These are phyloP conservation scores for Diplocarpon rosae DNA, from an alignment of 2,329 filamentous ascomycete species.

Conservation along the genomic window DNA sequence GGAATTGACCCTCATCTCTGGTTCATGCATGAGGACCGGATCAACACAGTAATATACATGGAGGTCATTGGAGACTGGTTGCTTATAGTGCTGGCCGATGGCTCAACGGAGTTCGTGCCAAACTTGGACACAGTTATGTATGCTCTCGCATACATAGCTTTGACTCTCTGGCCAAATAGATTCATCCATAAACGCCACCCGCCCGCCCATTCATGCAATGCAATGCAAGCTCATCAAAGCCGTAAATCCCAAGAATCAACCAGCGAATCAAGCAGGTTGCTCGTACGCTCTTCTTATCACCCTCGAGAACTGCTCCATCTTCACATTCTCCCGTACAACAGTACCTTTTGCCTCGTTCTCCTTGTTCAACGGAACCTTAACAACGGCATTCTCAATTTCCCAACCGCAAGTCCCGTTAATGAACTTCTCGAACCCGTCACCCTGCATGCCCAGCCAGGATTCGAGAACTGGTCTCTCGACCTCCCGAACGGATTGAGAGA, in stretches of 20 bases:
- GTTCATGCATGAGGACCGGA: no score
- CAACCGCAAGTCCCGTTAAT: conserved; percentile 79
- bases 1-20: no score
- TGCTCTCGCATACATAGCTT: not conserved
- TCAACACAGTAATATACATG: no score
- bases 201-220: conserved; percentile 18
- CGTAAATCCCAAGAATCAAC: not conserved
- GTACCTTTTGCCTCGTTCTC: conserved; percentile 97
- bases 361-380: conserved; percentile 81
- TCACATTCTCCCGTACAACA: conserved; percentile 90
- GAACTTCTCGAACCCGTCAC: conserved; percentile 62
- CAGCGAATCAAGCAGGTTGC: conserved; percentile 48
- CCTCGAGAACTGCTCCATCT: conserved; percentile 73
- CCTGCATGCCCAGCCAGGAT: conserved; percentile 64
- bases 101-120: no score
- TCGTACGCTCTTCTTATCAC: conserved; percentile 81
- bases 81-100: no score
- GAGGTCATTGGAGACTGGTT: no score
- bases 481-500: conserved; percentile 71
- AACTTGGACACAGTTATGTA: not conserved
- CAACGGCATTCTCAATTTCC: conserved; percentile 53
- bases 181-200: conserved; percentile 21
- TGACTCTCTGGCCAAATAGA: conserved; percentile 7
- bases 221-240: conserved; percentile 18
- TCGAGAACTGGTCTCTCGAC: conserved; percentile 57